Base-by-base conservation (phyloP, 768 basidiomycete species). In the Crassisporium funariophilum region DNA sequence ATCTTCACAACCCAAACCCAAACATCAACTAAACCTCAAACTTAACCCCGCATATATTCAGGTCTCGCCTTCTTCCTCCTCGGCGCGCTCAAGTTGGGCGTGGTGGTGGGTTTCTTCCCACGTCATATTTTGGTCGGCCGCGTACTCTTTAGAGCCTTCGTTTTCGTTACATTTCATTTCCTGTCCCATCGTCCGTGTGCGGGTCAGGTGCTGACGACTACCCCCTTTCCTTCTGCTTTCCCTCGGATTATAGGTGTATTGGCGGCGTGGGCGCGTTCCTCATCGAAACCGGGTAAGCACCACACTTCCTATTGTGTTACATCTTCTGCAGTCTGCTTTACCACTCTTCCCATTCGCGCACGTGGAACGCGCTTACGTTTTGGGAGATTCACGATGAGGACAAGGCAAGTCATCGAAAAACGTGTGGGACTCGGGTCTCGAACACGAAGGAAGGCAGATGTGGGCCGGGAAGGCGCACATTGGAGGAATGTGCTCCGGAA, bases 221-320 rank as follows among this genome's bases (percentile, higher is more conserved):
- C n/a, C n/a, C n/a, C n/a, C n/a, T n/a, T n/a, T n/a, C n/a, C 12
- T 15, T 33, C 12, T 12, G 12, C 12, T 11, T 44, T n/a, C 19
- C 25, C 20, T 23, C 7, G 25, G 21, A 10, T 39, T n/a, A 23
- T 44, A 84, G 83, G 11, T 88, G 88, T 58, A 98, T 98, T 31
- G 95, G 95, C 8, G 95, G 95, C n/a, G 91, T 98, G 23, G 95
- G 95, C 12, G 82, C 86, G 7, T 99, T 98, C 67, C 74, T 99
- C 36, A 81, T 98, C 33, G 75, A 87, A 56, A 98, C 95, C 0
- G 94, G 92, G 87, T 89, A 55, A 46, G 77, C 53, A 29, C 8
- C 45, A 22, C 27, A 8, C 10, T 29, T 47, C 20, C 13, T 36
- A 10, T 35, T 39, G 13, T 13, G 15, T 25, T 11, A 23, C 13